Conservation (phyloP, 2,329 filamentous ascomycete genomes). For the Cordyceps cicadae region DNA sequence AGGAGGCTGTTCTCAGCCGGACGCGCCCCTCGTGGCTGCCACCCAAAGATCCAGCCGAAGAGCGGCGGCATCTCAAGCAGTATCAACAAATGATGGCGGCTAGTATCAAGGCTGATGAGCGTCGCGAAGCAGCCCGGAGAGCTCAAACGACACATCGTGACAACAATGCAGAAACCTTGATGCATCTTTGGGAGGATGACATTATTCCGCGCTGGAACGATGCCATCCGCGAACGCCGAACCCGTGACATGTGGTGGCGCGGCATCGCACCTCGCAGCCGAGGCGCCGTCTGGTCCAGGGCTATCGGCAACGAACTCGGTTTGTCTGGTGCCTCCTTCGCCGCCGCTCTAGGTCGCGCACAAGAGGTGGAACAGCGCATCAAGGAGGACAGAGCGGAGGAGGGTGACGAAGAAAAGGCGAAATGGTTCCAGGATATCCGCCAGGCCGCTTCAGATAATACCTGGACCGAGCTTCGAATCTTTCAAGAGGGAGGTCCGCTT, state of each 20-base stretch:
- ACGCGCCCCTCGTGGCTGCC: conserved; percentile 79
- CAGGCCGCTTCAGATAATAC: conserved; percentile 55
- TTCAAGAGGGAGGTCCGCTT: conserved; percentile 57
- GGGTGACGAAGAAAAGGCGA: conserved; percentile 47
- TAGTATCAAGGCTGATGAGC: conserved; percentile 51
- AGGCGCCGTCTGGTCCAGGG: conserved; percentile 60
- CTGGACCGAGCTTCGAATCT: conserved; percentile 66
- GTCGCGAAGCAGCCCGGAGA: conserved; percentile 44
- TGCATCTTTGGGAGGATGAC: conserved; percentile 65
- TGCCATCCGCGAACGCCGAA: conserved; percentile 59
- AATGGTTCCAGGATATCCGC: conserved; percentile 56
- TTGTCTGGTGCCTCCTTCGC: conserved; percentile 59
- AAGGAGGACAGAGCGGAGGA: conserved; percentile 40
- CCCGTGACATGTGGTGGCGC: conserved; percentile 74
- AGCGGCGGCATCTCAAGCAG: conserved; percentile 77
- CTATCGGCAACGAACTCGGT: conserved; percentile 66
- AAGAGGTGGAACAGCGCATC: conserved; percentile 50
- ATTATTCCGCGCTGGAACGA: conserved; percentile 68
- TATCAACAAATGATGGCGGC: conserved; percentile 75
- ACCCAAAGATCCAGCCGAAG: conserved; percentile 82
- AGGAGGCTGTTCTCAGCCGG: conserved; percentile 72
- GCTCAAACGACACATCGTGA: conserved; percentile 47
- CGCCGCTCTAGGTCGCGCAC: conserved; percentile 61
- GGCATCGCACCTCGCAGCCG: conserved; percentile 65
- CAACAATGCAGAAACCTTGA: conserved; percentile 43